Base-by-base conservation (phyloP, 352 stramenopile species). In the Lagenidium giganteum region DNA sequence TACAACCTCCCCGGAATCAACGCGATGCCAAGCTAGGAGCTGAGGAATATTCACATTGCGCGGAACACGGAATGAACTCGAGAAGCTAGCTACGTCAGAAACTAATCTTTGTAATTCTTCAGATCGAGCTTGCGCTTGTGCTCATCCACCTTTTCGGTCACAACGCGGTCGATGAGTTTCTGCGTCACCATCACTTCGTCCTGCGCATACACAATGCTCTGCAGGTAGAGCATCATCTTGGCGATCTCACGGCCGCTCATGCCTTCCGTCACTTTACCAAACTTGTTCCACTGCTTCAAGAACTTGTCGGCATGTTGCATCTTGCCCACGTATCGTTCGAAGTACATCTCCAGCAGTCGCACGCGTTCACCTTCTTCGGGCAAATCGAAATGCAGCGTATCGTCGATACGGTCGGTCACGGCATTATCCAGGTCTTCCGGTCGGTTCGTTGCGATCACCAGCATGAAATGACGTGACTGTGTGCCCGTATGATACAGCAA, bases 201-300 rank as follows among this genome's bases (percentile, higher is more conserved):
- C 43, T 90, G 75, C 11, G 72, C 77, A 30, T 87, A 89, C 42
- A 85, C 79, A 25, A 87, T 82, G 42, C 71, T 86, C 57, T 95
- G 77, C 42, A 93, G 64, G 32, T 87, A 86, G 18, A 93, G 55
- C 69, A 93, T 88, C 64, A 92, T 87, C 44, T 94, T 93, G 14
- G 75, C 71, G 40, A 94, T 91, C 51, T 95, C 83, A 16, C 83
- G 75, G 4, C 83, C 83, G 43, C 78, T 93, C 67, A 94, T 92
- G 5, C 76, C 74, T 4, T 75, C 59, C 7, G 77, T 91, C n/a
- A 64, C 38, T 20, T 58, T 54, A 27, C 71, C 83, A 17, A 83
- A 83, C 43, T 61, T 56, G 27, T 46, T 36, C n/a, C 68, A 34
- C 12, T 67, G 45, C 13, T 61, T 42, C 49, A 81, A 58, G 11